These are phyloP conservation scores for Fusarium foetens DNA, from an alignment of 2,329 filamentous ascomycete species.

Conservation along the genomic window DNA sequence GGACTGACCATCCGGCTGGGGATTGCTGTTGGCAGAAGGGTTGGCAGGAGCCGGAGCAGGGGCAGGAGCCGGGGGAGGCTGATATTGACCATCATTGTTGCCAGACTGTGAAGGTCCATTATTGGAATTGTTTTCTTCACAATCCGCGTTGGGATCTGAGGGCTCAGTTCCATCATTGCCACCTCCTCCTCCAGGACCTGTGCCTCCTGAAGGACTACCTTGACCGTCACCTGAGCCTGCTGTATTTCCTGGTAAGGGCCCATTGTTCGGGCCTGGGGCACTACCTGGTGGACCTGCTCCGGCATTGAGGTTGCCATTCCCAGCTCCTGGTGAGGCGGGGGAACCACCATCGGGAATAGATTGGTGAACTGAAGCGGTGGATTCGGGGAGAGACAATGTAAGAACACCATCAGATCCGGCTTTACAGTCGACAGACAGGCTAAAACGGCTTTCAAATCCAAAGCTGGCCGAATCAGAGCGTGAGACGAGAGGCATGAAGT, in stretches of 20 bases:
- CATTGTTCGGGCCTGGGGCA: not conserved
- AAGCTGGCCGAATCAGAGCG: constrained; percentile 17
- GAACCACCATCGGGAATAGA: not conserved
- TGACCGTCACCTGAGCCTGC: not conserved
- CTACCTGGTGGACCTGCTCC: not conserved
- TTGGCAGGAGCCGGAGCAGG: not conserved
- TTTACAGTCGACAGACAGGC: constrained; percentile 44
- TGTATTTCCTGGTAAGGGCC: not conserved
- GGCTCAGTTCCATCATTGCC: not conserved
- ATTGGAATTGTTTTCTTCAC: not conserved
- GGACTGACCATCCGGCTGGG: not conserved
- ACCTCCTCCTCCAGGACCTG: not conserved
- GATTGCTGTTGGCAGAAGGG: not conserved
- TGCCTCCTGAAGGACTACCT: not conserved
- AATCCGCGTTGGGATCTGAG: not conserved
- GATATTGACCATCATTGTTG: not conserved
- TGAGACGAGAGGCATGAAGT: constrained; percentile 3
- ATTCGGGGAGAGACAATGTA: constrained; percentile 42
- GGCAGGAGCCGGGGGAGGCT: not conserved
- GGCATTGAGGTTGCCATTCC: not conserved
- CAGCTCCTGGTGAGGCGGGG: not conserved
- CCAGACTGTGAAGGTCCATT: not conserved
- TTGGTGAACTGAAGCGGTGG: constrained; percentile 19
- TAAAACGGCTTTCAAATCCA: constrained; percentile 37
- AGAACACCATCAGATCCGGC: constrained; percentile 49